Evolutionary conservation across 2,329 filamentous ascomycete species (phyloP).

Genomic region (Aspergillus eucalypticola): DNA sequence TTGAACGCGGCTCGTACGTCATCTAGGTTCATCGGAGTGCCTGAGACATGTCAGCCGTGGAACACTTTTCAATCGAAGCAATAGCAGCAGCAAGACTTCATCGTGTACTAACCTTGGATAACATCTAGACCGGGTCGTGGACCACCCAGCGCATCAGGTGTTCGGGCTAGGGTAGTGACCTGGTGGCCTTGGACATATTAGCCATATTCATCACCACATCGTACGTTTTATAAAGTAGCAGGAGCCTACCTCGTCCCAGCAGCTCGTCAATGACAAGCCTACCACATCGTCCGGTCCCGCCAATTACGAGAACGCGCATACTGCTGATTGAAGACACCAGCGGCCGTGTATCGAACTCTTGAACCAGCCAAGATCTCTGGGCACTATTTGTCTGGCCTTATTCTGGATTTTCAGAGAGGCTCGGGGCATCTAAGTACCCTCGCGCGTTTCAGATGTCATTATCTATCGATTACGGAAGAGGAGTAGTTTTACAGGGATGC

Average conservation of each 20-base stretch:
- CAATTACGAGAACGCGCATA: slow-evolving; percentile 44
- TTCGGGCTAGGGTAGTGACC: slow-evolving; percentile 44
- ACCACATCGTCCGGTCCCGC: slow-evolving; percentile 48
- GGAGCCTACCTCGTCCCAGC: slow-evolving; percentile 31
- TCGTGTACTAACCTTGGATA: slow-evolving; percentile 18
- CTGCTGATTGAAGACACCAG: not conserved
- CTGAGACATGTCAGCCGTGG: slow-evolving; percentile 6
- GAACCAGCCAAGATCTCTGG: not conserved
- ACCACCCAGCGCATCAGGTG: slow-evolving; percentile 25
- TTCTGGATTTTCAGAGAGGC: not conserved
- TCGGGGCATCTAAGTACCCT: not conserved
- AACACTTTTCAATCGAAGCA: not conserved
- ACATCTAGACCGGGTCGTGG: slow-evolving; percentile 20
- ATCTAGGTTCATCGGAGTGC: slow-evolving; percentile 23
- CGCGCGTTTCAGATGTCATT: too few species aligned
- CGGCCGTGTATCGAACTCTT: not conserved
- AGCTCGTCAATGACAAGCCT: slow-evolving; percentile 44
- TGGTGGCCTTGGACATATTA: slow-evolving; percentile 31
- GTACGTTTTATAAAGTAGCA: not conserved
- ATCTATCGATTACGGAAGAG: too few species aligned
- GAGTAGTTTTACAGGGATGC: too few species aligned
- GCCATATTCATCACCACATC: not conserved
- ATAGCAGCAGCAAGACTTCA: not conserved
- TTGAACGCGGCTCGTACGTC: slow-evolving; percentile 25
- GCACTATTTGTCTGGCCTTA: not conserved